phyloP scores from a whole-genome alignment of 2,329 filamentous ascomycete genomes.

The Colletotrichum neosansevieriae region DNA sequence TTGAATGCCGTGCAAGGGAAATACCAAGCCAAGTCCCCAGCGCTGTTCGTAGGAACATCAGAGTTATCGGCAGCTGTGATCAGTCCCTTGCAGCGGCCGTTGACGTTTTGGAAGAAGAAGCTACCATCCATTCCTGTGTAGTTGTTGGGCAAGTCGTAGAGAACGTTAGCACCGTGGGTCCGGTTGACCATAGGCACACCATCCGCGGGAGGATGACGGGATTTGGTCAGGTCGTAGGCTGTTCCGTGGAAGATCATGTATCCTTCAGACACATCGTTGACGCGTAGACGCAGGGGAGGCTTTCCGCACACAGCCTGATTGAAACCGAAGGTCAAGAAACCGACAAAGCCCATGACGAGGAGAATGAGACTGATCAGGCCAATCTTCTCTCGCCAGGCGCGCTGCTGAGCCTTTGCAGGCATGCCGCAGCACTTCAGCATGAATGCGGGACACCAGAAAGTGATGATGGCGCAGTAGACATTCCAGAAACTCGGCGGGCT shows the following conservation, averaged over 20 bases:
- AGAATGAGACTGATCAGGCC: conserved; percentile 95
- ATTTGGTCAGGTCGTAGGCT: conserved; percentile 85
- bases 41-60: conserved; percentile 80
- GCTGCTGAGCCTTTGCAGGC: conserved; percentile 84
- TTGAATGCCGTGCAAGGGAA: conserved; percentile 94
- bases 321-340: conserved; percentile 97
- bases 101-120: conserved; percentile 98
- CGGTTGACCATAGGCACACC: conserved; percentile 74
- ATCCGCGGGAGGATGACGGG: conserved; percentile 81
- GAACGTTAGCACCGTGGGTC: conserved; percentile 76
- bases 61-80: conserved; percentile 80
- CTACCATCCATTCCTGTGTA: conserved; percentile 92
- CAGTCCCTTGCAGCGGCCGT: conserved; percentile 92
- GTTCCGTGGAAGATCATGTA: conserved; percentile 98
- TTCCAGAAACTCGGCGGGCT: conserved; percentile 92
- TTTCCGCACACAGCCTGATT: conserved; percentile 86
- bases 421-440: conserved; percentile 88
- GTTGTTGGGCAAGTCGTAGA: conserved; percentile 86
- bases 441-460: conserved; percentile 93
- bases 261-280: conserved; percentile 83
- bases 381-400: conserved; percentile 98
- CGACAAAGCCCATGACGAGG: conserved; percentile 87
- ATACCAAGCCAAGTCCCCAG: conserved; percentile 90
- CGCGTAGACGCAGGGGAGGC: conserved; percentile 78
- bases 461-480: conserved; percentile 92